Evolutionary conservation across 805 yeast genomes (phyloP).

Genomic region (Lipomyces spencermartinsiae): DNA sequence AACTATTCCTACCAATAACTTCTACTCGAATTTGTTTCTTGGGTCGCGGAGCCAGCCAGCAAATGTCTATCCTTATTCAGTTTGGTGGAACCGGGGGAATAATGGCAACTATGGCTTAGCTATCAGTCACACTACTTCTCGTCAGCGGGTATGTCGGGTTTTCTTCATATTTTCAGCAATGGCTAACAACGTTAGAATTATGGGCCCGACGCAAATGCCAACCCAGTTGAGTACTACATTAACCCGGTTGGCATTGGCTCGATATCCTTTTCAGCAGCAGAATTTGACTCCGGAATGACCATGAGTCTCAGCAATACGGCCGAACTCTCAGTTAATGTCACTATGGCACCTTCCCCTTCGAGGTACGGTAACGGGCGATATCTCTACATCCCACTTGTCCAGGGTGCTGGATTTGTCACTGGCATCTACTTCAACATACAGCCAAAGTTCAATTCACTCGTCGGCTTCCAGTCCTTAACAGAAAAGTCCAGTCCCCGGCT

Average conservation of each 20-base stretch:
- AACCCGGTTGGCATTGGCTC: conserved; percentile 65
- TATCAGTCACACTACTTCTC: conserved; percentile 59
- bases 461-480: conserved; percentile 64
- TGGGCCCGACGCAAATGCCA: conserved; percentile 54
- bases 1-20: conserved; percentile 75
- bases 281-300: conserved; percentile 50
- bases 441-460: conserved; percentile 45
- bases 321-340: conserved; percentile 39
- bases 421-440: conserved; percentile 51
- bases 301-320: conserved; percentile 25
- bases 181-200: conserved; percentile 9
- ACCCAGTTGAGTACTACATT: conserved; percentile 55
- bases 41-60: conserved; percentile 60
- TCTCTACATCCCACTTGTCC: conserved; percentile 53
- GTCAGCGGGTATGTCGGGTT: conserved; percentile 47
- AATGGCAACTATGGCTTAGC: conserved; percentile 61
- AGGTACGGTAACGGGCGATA: conserved; percentile 14
- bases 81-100: conserved; percentile 58
- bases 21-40: conserved; percentile 68
- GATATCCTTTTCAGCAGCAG: conserved; percentile 60
- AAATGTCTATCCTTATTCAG: conserved; percentile 70
- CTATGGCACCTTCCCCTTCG: conserved; percentile 26
- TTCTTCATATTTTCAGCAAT: neutral
- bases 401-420: conserved; percentile 66
- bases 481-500: conserved; percentile 50